A percentile compares a stretch with the other conserved stretches of the same genome.
phyloP scores from a whole-genome alignment of 495 filamentous ascomycete species.

The Lasiosphaeris hirsuta region DNA sequence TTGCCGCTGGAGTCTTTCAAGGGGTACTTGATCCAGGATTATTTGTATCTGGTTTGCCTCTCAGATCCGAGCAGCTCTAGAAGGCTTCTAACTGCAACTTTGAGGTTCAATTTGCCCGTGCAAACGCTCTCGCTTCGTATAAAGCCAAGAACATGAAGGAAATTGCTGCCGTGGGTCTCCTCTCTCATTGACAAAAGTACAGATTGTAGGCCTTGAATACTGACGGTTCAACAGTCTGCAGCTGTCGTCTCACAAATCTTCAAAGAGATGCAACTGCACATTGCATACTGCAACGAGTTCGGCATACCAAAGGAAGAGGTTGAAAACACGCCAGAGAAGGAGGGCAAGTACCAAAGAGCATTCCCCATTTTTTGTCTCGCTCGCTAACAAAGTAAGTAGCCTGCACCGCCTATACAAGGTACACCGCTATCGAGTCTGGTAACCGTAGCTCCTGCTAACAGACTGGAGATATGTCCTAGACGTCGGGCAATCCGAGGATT shows the following conservation, averaged over 20 bases:
- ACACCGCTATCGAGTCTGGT: conserved; percentile 6
- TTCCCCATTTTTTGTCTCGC: background rate
- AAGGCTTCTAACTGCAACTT: background rate
- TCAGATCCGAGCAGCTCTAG: background rate
- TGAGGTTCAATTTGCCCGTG: conserved; percentile 71
- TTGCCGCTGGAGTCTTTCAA: conserved; percentile 73
- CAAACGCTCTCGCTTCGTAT: conserved; percentile 78
- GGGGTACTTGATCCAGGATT: conserved; percentile 84
- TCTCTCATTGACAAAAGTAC: background rate
- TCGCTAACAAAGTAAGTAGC: conserved; percentile 39
- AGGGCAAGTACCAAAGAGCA: conserved; percentile 48
- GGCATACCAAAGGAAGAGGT: conserved; percentile 75
- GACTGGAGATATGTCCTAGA: conserved; percentile 73
- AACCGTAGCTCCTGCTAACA: background rate
- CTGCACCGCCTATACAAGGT: conserved; percentile 68
- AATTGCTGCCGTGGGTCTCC: conserved; percentile 56
- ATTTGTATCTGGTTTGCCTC: conserved; percentile 71
- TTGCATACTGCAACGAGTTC: conserved; percentile 75
- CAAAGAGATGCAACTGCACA: conserved; percentile 74
- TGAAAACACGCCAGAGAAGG: conserved; percentile 65
- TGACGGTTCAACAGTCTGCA: conserved; percentile 53
- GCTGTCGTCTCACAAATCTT: conserved; percentile 70
- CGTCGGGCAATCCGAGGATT: conserved; percentile 81
- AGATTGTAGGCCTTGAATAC: background rate
- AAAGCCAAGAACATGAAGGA: conserved; percentile 73